Conservation (phyloP, 345 rosid genomes). For the Populus alba region DNA sequence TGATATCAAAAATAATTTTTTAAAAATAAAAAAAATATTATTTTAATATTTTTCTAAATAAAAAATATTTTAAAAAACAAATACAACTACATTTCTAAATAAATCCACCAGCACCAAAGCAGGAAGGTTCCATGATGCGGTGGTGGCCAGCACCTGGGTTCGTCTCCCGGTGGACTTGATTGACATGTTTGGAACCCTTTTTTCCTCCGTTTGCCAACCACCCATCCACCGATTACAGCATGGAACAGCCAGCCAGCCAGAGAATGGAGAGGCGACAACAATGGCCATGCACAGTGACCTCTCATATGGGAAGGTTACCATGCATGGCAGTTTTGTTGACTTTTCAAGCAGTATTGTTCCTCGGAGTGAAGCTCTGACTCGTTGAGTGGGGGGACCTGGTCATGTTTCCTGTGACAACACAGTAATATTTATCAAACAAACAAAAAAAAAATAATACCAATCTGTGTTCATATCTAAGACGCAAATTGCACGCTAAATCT, state of each 20-base stretch:
- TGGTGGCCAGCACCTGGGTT: slow-evolving; percentile 96
- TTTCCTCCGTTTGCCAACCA: background rate
- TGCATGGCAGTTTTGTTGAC: background rate
- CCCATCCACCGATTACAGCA: background rate
- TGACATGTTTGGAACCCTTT: background rate
- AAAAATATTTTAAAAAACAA: no score
- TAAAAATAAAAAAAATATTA: no score
- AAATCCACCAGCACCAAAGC: no score
- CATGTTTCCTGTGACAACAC: background rate
- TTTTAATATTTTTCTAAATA: no score
- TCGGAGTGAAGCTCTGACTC: background rate
- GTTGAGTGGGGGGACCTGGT: background rate
- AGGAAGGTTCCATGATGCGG: slow-evolving; percentile 85
- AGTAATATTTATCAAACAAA: background rate
- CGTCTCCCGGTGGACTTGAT: slow-evolving; percentile 86
- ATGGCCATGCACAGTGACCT: background rate
- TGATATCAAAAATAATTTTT: no score
- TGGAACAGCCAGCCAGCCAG: background rate
- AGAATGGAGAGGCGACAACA: background rate
- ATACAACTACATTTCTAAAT: fast-evolving
- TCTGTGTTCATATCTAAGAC: background rate
- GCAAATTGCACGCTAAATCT: no score
- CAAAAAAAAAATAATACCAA: no score
- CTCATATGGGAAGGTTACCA: background rate
- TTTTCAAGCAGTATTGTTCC: background rate